Conservation (phyloP, 345 rosid species). For the Hibiscus tridactylites region DNA sequence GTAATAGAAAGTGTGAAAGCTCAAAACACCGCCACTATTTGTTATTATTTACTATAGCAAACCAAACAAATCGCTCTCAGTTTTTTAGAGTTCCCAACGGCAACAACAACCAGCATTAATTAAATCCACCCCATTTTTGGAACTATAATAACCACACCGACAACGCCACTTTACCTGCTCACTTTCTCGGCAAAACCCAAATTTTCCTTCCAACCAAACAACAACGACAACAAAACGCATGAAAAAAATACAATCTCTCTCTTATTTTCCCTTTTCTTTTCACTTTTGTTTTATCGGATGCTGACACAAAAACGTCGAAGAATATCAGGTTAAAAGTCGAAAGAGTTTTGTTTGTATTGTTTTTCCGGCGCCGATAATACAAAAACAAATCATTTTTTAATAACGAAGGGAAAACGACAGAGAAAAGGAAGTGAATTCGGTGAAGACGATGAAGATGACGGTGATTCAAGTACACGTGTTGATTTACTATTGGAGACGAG, state of each 20-base stretch:
- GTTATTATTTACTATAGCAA: constrained; percentile 14
- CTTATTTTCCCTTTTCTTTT: not conserved
- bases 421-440: not conserved
- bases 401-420: not conserved
- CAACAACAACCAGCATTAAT: not conserved
- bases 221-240: not conserved
- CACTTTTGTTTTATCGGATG: not conserved
- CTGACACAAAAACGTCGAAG: constrained; percentile 20
- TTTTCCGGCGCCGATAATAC: not conserved
- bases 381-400: not conserved
- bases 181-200: constrained; percentile 10
- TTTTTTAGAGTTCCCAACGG: not conserved
- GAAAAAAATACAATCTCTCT: not conserved
- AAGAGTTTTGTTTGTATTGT: not conserved
- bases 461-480: not conserved
- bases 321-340: not conserved
- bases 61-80: constrained; percentile 3
- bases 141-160: not conserved
- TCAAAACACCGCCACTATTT: not conserved
- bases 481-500: not conserved
- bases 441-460: not conserved
- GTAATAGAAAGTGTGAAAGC: not conserved
- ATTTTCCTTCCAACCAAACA: constrained; percentile 22
- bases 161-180: constrained; percentile 9
- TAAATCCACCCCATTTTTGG: constrained; percentile 6